A percentile compares a stretch with the other conserved stretches of the same genome.
Evolutionary conservation across 768 basidiomycete species (phyloP).

Genomic region (Leccinum disarticulatum): DNA sequence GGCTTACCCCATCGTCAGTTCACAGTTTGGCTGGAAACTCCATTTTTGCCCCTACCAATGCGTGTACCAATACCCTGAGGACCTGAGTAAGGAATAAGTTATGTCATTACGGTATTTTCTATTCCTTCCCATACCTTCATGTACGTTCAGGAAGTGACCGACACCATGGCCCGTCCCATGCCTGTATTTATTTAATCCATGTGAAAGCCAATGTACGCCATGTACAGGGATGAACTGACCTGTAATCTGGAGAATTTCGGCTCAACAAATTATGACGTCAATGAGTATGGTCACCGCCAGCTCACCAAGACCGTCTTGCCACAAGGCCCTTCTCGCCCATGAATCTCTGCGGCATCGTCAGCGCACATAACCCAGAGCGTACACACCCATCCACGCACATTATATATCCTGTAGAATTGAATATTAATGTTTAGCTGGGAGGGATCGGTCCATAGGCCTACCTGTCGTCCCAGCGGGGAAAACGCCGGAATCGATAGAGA

Average conservation of each 20-base stretch:
- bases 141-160: slow-evolving; percentile 92
- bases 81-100: slow-evolving; percentile 35
- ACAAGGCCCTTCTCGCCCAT: slow-evolving; percentile 74
- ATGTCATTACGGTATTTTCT: neutral
- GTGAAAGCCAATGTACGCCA: neutral
- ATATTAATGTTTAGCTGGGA: neutral
- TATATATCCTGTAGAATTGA: slow-evolving; percentile 43
- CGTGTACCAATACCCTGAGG: slow-evolving; percentile 54
- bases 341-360: slow-evolving; percentile 55
- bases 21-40: neutral
- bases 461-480: slow-evolving; percentile 84
- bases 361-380: neutral
- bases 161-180: slow-evolving; percentile 96
- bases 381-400: slow-evolving; percentile 40
- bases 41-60: slow-evolving; percentile 28
- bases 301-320: slow-evolving; percentile 85
- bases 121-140: slow-evolving; percentile 53
- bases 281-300: neutral
- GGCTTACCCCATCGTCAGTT: slow-evolving; percentile 35
- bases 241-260: slow-evolving; percentile 46
- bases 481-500: slow-evolving; percentile 81
- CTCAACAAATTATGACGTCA: neutral
- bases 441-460: slow-evolving; percentile 21
- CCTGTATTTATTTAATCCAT: slow-evolving; percentile 36
- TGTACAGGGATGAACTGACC: slow-evolving; percentile 34